Evolutionary conservation across 1,139 yeast species (phyloP), one percentile per base, ranked within the genome.

Genomic region (Meyerozyma elateridarum): DNA sequence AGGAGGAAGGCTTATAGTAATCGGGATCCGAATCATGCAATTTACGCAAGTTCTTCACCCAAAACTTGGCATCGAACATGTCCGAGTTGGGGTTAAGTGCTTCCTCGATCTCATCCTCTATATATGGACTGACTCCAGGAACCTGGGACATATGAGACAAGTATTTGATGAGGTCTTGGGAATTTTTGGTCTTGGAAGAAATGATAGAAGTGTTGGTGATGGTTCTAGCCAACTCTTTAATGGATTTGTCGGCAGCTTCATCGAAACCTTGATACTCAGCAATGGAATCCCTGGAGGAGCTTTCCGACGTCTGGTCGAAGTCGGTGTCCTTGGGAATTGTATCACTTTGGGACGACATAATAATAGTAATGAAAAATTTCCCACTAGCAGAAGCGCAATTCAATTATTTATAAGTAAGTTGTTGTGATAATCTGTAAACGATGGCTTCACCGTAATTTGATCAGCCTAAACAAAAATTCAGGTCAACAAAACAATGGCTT

Each of bases 41-140:
- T 36, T 72, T 70, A 41, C 76, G 70, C 67, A 83, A 60, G 51
- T 82, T 82, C 51, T 76, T 74, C 37, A 84, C 78, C 95, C 95
- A 87, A 35, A 69, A 76, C 45, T 71, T 70, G 29, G 89, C 59
- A 36, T 65, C 68, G 58, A 85, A 85, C 8, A 72, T 52, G 9
- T 71, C 77, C 17, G 76, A 61, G 8, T 59, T 61, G 0, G 70
- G 64, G 41, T 65, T 49, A 31, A 54, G 49, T 6, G 36, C 28
- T 4, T 48, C 52, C 14, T 42, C 46, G 8, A 35, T 31, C n/a
- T 41, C 48, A 6, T 46, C 45, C 12, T 9, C 44, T 17, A 45
- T 37, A 35, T 48, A 62, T 3, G 76, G 70, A 22, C 51, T 47
- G 4, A 64, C 57, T 27, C 78, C 79, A 0, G 78, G 77, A 11